Evolutionary conservation across 495 filamentous ascomycete species (phyloP), one percentile per base, ranked within the genome.

Genomic region (Daldinia bambusicola): DNA sequence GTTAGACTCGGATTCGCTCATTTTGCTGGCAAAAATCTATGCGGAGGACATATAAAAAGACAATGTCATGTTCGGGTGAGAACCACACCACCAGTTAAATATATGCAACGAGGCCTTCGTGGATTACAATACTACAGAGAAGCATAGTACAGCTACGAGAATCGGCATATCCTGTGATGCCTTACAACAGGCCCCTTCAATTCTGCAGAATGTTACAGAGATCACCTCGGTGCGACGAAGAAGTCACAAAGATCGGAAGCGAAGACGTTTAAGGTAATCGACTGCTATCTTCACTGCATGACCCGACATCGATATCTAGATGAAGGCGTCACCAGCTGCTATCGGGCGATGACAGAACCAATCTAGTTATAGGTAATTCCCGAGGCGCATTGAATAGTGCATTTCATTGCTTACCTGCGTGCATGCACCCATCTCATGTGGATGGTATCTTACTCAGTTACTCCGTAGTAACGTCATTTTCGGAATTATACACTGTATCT

Each of bases 1-100:
- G 13, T 79, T 72, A 45, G 79, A 79, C 65, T 67, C 66, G 12
- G 10, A 79, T 62, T 67, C 66, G 14, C 7, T 18, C 68, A 63
- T 72, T 41, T 41, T 38, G 16, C 32, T 45, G 9, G 14, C 9
- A 4, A 41, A 31, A 30, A n/a, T 8, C 14, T 16, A 16, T 22
- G 18, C 31, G 16, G 26, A 6, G 13, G 13, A 40, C 5, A 36
- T 55, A 30, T n/a, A 16, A 9, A 38, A 31, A 43, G 51, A 66
- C 63, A 13, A 18, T 38, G 51, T 8, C 26, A 66, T 61, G 13
- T 13, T 37, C 32, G 40, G 48, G 26, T 20, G 18, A 40, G 20
- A 43, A 62, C 45, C 52, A 52, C 37, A 34, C 59, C 59, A 45
- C 16, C 45, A 59, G 22, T 34, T 37, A 37, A 31, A 52, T 71